Percentiles rank a stretch among this genome's conserved stretches.
phyloP scores from a whole-genome alignment of 2,329 filamentous ascomycete species.

The Graphiopsis chlorocephala region DNA sequence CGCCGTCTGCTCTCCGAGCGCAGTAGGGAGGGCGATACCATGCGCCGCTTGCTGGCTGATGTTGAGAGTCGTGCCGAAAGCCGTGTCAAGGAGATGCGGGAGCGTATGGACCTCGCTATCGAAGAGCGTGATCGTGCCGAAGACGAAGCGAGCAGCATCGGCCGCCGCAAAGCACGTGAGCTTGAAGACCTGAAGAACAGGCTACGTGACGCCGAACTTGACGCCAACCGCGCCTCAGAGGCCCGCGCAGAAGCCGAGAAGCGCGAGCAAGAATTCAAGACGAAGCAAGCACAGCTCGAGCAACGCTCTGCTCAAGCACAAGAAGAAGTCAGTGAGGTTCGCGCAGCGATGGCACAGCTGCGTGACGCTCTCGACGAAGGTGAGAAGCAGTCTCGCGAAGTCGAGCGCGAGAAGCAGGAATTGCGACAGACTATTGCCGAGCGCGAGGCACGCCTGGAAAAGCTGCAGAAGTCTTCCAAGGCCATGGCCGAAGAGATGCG shows the following conservation, averaged over 20 bases:
- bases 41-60: slow-evolving; percentile 83
- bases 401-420: slow-evolving; percentile 78
- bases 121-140: slow-evolving; percentile 92
- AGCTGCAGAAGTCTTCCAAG: slow-evolving; percentile 67
- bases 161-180: slow-evolving; percentile 74
- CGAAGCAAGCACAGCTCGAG: slow-evolving; percentile 73
- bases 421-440: slow-evolving; percentile 76
- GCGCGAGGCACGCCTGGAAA: slow-evolving; percentile 71
- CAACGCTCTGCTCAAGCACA: slow-evolving; percentile 63
- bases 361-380: slow-evolving; percentile 80
- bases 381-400: slow-evolving; percentile 77
- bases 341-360: slow-evolving; percentile 72
- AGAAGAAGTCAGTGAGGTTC: slow-evolving; percentile 73
- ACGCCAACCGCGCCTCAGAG: slow-evolving; percentile 65
- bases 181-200: slow-evolving; percentile 79
- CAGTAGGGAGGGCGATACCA: slow-evolving; percentile 88
- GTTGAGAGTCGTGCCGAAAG: slow-evolving; percentile 78
- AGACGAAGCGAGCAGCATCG: slow-evolving; percentile 78
- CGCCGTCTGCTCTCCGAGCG: slow-evolving; percentile 83
- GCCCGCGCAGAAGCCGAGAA: slow-evolving; percentile 77
- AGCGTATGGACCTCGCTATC: slow-evolving; percentile 82
- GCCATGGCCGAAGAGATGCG: slow-evolving; percentile 59
- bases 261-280: slow-evolving; percentile 70
- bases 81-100: slow-evolving; percentile 83
- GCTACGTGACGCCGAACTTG: slow-evolving; percentile 76